phyloP scores from a whole-genome alignment of 2,329 filamentous ascomycete species.

The Trichoderma simmonsii region DNA sequence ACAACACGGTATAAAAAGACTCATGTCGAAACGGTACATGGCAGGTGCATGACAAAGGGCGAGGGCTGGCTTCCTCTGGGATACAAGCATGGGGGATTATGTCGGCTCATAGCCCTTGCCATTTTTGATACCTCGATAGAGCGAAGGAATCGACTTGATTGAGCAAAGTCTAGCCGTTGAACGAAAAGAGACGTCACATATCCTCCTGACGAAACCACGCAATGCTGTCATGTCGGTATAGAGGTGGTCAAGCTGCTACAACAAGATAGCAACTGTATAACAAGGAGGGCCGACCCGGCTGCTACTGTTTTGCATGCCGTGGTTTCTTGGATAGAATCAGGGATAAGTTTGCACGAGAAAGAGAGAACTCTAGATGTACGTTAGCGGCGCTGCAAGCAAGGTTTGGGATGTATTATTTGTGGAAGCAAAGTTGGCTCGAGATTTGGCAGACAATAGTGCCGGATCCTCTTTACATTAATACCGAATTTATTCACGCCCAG shows the following conservation, averaged over 20 bases:
- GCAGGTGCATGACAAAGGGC: neutral
- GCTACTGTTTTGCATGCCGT: neutral
- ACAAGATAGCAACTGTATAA: neutral
- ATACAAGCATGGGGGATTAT: neutral
- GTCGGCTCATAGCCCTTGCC: slow-evolving; percentile 12
- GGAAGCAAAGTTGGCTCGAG: neutral
- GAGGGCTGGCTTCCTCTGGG: slow-evolving; percentile 3
- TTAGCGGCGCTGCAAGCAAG: neutral
- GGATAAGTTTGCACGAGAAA: neutral
- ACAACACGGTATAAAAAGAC: neutral
- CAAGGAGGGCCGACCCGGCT: neutral
- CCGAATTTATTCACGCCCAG: neutral
- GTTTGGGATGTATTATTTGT: neutral
- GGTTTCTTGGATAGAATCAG: neutral
- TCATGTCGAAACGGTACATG: neutral
- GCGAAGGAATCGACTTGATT: neutral
- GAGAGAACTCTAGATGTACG: neutral
- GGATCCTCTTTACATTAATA: neutral
- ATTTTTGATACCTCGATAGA: neutral
- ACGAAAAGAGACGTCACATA: neutral
- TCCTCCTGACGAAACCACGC: neutral
- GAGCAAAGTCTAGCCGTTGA: neutral
- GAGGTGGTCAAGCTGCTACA: neutral
- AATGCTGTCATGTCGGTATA: neutral
- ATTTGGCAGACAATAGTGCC: neutral